A percentile compares a stretch with the other conserved stretches of the same genome.
phyloP scores from a whole-genome alignment of 441 rosid species.

The Gossypium trilobum region DNA sequence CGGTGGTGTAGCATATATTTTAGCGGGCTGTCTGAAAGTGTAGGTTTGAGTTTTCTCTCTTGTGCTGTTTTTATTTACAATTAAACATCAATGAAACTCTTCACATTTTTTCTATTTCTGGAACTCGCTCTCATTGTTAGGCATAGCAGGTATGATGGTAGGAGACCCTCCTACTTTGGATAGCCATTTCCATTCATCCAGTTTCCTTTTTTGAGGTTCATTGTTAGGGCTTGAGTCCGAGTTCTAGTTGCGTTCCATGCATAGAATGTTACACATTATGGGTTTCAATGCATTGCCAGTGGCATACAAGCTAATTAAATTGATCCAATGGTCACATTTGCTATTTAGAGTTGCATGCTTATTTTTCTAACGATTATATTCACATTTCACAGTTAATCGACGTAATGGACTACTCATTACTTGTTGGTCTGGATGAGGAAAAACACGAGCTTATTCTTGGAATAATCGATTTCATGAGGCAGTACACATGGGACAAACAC shows the following conservation, averaged over 20 bases:
- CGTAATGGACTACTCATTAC: constrained; percentile 71
- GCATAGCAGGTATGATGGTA: not conserved
- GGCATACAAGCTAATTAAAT: not conserved
- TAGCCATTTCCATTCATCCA: not conserved
- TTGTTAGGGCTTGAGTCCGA: not conserved
- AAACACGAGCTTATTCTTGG: constrained; percentile 56
- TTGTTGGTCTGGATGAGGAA: constrained; percentile 64
- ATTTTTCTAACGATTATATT: constrained; percentile 6
- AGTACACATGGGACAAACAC: constrained; percentile 76
- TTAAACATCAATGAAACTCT: not conserved
- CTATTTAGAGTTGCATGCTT: not conserved
- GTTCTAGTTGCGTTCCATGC: not conserved
- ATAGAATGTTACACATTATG: not conserved
- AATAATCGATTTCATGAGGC: constrained; percentile 68
- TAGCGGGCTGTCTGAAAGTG: not conserved
- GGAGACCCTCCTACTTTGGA: not conserved
- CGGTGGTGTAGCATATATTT: not conserved
- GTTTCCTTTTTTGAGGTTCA: not conserved
- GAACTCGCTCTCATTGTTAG: not conserved
- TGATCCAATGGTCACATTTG: not conserved
- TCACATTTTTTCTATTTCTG: not conserved
- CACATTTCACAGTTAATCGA: constrained; percentile 37
- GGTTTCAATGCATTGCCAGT: not conserved
- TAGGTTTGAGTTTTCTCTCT: not conserved
- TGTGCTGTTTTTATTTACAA: not conserved